These are phyloP conservation scores for Nicotiana otophora DNA, from an alignment of 257 asterid genomes.

Conservation along the genomic window DNA sequence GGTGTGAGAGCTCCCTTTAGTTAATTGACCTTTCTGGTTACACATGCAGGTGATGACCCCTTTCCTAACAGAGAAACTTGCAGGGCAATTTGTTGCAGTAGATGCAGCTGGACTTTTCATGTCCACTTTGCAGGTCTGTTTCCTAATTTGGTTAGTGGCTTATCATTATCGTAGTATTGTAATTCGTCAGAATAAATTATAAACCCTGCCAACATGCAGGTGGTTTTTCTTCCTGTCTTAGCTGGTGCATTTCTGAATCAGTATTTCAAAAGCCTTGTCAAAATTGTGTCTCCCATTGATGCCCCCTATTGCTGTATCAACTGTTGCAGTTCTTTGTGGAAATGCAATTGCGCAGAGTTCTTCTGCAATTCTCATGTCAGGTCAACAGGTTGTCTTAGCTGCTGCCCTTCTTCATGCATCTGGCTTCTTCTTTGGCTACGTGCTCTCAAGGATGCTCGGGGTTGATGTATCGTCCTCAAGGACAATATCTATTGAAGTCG, in stretches of 20 bases:
- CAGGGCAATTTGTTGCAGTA: conserved; percentile 83
- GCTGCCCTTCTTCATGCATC: conserved; percentile 65
- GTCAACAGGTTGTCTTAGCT: conserved; percentile 60
- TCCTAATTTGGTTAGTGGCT: not conserved
- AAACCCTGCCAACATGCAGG: conserved; percentile 29
- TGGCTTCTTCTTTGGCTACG: conserved; percentile 80
- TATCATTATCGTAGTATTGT: not conserved
- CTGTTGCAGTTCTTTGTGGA: conserved; percentile 89
- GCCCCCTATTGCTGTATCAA: conserved; percentile 87
- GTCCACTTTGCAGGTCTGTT: conserved; percentile 78
- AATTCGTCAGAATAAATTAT: not conserved
- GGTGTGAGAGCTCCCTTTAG: not conserved
- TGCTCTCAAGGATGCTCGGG: conserved; percentile 58
- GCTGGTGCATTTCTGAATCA: conserved; percentile 84
- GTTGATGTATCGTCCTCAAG: conserved; percentile 70
- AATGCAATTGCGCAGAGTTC: conserved; percentile 87
- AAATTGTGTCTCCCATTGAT: conserved; percentile 66
- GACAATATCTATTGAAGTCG: conserved; percentile 88
- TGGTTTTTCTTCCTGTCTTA: conserved; percentile 83
- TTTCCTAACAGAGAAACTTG: conserved; percentile 80
- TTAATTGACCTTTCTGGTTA: not conserved
- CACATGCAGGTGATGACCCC: conserved; percentile 76
- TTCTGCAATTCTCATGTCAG: conserved; percentile 80
- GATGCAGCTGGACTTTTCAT: conserved; percentile 74
- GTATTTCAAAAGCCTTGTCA: conserved; percentile 62